Evolutionary conservation across 2,329 filamentous ascomycete species (phyloP).

Genomic region (Aspergillus alliaceus): DNA sequence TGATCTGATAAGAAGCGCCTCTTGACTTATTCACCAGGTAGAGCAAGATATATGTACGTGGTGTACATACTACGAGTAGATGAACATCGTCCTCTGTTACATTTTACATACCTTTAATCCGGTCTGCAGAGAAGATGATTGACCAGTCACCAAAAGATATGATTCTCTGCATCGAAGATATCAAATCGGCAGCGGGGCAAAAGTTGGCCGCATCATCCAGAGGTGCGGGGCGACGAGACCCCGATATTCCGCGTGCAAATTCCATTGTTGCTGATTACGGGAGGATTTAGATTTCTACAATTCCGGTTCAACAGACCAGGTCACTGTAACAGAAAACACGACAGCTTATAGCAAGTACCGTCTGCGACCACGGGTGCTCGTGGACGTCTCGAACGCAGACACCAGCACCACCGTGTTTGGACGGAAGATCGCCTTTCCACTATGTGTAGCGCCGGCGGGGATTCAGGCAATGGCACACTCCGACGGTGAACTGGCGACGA

Average conservation of each 20-base stretch:
- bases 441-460: conserved; percentile 55
- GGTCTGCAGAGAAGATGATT: not conserved
- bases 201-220: conserved; percentile 1
- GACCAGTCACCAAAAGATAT: not conserved
- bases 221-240: not conserved
- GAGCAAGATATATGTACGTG: not conserved
- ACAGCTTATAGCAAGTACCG: conserved; percentile 52
- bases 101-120: not conserved
- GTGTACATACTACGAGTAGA: not conserved
- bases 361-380: conserved; percentile 47
- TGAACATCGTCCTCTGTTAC: not conserved
- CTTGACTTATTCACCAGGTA: not conserved
- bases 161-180: conserved; percentile 12
- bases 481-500: conserved; percentile 54
- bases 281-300: conserved; percentile 53
- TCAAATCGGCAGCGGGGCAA: conserved; percentile 6
- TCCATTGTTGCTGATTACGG: not conserved
- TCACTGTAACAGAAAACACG: conserved; percentile 51
- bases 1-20: not conserved
- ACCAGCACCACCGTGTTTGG: conserved; percentile 47
- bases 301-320: conserved; percentile 47
- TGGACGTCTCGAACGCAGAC: conserved; percentile 44
- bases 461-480: conserved; percentile 55
- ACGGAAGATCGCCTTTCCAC: conserved; percentile 45
- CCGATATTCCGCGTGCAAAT: not conserved